These are phyloP conservation scores for Pulicaria dysenterica DNA, from an alignment of 129 eudicot genomes.

Conservation along the genomic window DNA sequence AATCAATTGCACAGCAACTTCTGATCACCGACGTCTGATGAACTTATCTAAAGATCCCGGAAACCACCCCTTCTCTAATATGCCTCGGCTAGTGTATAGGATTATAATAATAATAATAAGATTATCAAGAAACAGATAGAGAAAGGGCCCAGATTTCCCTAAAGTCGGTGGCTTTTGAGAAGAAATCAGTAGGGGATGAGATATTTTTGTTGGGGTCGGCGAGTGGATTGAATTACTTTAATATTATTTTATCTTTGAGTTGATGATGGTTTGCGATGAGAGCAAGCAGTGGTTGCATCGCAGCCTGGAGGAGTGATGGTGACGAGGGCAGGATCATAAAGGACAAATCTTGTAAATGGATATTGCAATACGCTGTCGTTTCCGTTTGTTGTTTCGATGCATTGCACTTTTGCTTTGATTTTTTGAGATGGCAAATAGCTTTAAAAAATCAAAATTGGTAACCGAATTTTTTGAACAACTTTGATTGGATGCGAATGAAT, in stretches of 20 bases:
- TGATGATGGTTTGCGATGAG: neutral
- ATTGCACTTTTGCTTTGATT: too few species aligned
- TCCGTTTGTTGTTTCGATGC: slow-evolving; percentile 1
- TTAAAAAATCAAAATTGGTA: too few species aligned
- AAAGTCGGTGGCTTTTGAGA: slow-evolving; percentile 44
- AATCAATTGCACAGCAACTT: slow-evolving; percentile 14
- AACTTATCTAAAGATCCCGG: slow-evolving; percentile 11
- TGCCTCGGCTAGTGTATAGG: slow-evolving; percentile 33
- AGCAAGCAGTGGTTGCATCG: slow-evolving; percentile 23
- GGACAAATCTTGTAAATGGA: slow-evolving; percentile 29
- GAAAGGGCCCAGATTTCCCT: slow-evolving; percentile 22
- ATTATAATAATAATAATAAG: slow-evolving; percentile 7
- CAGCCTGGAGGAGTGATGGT: slow-evolving; percentile 42
- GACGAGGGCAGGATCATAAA: slow-evolving; percentile 32
- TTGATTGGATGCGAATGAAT: too few species aligned
- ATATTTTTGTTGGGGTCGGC: slow-evolving; percentile 45
- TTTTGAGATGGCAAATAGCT: too few species aligned
- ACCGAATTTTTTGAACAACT: too few species aligned
- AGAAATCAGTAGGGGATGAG: slow-evolving; percentile 17
- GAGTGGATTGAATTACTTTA: slow-evolving; percentile 25
- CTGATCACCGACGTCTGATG: slow-evolving; percentile 8
- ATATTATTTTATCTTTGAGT: neutral
- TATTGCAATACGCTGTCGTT: slow-evolving; percentile 40
- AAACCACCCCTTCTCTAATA: neutral
- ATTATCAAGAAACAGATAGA: slow-evolving; percentile 19